phyloP scores from a whole-genome alignment of 2,329 filamentous ascomycete species.

The Claviceps sp. region DNA sequence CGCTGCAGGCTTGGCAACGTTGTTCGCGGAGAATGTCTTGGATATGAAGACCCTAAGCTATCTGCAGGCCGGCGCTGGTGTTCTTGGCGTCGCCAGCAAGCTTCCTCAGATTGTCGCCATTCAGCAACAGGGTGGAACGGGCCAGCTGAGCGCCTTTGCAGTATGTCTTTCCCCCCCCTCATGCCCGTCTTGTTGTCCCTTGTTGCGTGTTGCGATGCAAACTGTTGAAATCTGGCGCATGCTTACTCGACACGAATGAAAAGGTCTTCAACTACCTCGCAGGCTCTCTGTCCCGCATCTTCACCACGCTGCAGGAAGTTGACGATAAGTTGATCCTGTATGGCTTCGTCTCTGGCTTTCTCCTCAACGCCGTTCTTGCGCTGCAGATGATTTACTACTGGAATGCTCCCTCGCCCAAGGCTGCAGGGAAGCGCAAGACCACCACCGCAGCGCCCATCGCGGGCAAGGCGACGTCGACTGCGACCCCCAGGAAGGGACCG shows the following conservation, averaged over 20 bases:
- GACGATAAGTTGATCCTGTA: slow-evolving; percentile 94
- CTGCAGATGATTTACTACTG: slow-evolving; percentile 93
- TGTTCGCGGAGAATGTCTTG: slow-evolving; percentile 56
- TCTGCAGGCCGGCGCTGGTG: slow-evolving; percentile 73
- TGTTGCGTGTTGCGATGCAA: no score
- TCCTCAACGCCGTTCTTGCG: slow-evolving; percentile 77
- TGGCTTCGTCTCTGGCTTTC: slow-evolving; percentile 81
- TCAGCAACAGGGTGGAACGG: slow-evolving; percentile 73
- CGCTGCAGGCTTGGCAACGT: slow-evolving; percentile 51
- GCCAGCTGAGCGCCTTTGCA: slow-evolving; percentile 91
- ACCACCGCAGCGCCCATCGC: slow-evolving; percentile 12
- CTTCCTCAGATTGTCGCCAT: slow-evolving; percentile 85
- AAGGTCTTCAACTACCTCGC: slow-evolving; percentile 97
- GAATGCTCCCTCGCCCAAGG: slow-evolving; percentile 51
- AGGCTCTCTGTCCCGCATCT: slow-evolving; percentile 87
- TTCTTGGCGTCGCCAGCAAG: slow-evolving; percentile 79
- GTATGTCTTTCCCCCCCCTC: slow-evolving; percentile 38
- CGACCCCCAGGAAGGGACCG: slow-evolving; percentile 27
- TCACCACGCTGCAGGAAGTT: slow-evolving; percentile 94
- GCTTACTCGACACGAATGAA: not conserved
- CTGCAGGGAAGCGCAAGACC: slow-evolving; percentile 28
- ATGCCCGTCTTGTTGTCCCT: no score
- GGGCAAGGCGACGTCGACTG: slow-evolving; percentile 15
- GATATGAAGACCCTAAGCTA: slow-evolving; percentile 55
- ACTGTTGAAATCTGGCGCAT: no score